Evolutionary conservation across 345 rosid genomes (phyloP).

Genomic region (Schrenkiella parvula): DNA sequence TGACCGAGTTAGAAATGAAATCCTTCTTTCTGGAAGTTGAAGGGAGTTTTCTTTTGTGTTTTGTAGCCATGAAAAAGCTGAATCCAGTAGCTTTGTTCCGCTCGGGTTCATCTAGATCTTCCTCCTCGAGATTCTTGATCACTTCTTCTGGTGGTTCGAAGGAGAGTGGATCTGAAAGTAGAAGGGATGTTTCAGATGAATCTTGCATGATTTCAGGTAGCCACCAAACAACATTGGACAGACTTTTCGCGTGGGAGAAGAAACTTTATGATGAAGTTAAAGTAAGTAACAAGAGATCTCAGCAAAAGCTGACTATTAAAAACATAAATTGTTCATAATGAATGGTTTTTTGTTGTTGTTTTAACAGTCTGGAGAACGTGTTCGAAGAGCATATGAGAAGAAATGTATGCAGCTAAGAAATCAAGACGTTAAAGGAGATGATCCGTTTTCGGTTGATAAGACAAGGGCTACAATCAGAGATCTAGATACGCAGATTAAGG

Average conservation of each 20-base stretch:
- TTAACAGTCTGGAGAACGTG: constrained; percentile 74
- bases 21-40: background rate
- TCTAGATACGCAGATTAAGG: constrained; percentile 72
- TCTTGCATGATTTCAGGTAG: constrained; percentile 59
- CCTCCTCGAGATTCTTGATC: constrained; percentile 70
- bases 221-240: constrained; percentile 82
- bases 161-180: constrained; percentile 51
- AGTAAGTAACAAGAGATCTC: constrained; percentile 38
- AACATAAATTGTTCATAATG: background rate
- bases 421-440: constrained; percentile 85
- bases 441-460: constrained; percentile 62
- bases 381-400: constrained; percentile 83
- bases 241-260: constrained; percentile 91
- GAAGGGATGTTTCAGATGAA: constrained; percentile 40
- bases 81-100: constrained; percentile 91
- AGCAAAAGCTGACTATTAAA: background rate
- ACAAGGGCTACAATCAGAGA: constrained; percentile 71
- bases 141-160: constrained; percentile 51
- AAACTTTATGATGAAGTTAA: constrained; percentile 90
- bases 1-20: background rate
- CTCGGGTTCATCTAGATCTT: constrained; percentile 83
- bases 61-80: constrained; percentile 79
- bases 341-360: background rate
- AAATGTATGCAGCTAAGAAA: constrained; percentile 66
- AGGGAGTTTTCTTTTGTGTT: background rate